Percentiles rank a stretch among this genome's conserved stretches.
phyloP scores from a whole-genome alignment of 1,284 basidiomycete species.

The Ganoderma lucidum region DNA sequence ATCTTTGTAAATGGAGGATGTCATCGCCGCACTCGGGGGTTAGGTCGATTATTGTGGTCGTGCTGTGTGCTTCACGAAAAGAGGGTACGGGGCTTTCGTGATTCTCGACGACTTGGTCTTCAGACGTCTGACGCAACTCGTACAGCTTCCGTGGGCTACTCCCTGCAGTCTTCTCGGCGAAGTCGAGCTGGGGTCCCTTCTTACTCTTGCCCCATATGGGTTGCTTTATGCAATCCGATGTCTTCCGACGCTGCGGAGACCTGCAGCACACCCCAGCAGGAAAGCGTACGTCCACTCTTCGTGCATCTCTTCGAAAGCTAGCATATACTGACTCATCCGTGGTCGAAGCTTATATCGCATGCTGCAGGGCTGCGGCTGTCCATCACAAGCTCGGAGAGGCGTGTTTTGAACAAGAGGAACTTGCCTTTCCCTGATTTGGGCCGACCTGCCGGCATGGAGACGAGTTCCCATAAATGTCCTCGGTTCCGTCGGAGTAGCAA shows the following conservation, averaged over 20 bases:
- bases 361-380: neutral
- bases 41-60: neutral
- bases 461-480: neutral
- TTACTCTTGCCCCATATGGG: neutral
- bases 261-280: neutral
- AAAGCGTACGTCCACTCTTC: neutral
- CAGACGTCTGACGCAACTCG: neutral
- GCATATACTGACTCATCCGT: neutral
- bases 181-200: neutral
- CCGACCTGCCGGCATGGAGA: neutral
- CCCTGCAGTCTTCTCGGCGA: neutral
- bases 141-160: neutral
- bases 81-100: neutral
- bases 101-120: neutral
- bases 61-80: neutral
- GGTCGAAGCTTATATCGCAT: neutral
- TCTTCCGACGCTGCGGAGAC: neutral
- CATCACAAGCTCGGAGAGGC: neutral
- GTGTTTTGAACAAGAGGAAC: neutral
- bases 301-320: neutral
- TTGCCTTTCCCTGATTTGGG: neutral
- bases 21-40: neutral
- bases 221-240: neutral
- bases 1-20: constrained; percentile 2
- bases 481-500: neutral